Evolutionary conservation across 352 stramenopile genomes (phyloP).

Genomic region (Blastocystis sp.): DNA sequence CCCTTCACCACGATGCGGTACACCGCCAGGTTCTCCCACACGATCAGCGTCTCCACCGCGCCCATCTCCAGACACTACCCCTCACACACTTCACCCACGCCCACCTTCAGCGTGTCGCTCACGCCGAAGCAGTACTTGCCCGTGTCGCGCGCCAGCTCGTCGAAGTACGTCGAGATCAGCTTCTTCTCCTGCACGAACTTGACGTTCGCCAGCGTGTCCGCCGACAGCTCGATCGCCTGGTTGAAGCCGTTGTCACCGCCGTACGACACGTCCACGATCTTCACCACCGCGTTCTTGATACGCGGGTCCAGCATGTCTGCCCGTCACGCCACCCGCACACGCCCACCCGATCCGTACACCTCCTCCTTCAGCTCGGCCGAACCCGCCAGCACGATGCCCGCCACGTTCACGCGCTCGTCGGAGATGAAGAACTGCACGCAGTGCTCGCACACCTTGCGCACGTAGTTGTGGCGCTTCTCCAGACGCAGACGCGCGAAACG

Average conservation of each 20-base stretch:
- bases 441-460: conserved; percentile 95
- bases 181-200: conserved; percentile 99
- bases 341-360: conserved; percentile 78
- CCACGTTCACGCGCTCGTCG: conserved; percentile 93
- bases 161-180: conserved; percentile 97
- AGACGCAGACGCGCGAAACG: conserved; percentile 98
- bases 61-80: conserved; percentile 85
- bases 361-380: conserved; percentile 99
- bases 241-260: conserved; percentile 98
- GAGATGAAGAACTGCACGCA: conserved; percentile 97
- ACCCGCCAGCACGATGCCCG: conserved; percentile 93
- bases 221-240: conserved; percentile 95
- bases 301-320: conserved; percentile 94
- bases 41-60: conserved; percentile 96
- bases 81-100: background rate
- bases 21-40: conserved; percentile 97
- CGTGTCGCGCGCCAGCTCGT: conserved; percentile 96
- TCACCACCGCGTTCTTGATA: conserved; percentile 90
- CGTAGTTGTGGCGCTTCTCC: conserved; percentile 99
- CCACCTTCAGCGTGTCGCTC: conserved; percentile 91
- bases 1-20: conserved; percentile 90
- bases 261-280: conserved; percentile 99
- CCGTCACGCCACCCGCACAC: conserved; percentile 56
- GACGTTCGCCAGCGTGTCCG: conserved; percentile 93
- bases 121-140: conserved; percentile 99